phyloP scores from a whole-genome alignment of 176 grass and related monocot species.

The Carex kokanica region DNA sequence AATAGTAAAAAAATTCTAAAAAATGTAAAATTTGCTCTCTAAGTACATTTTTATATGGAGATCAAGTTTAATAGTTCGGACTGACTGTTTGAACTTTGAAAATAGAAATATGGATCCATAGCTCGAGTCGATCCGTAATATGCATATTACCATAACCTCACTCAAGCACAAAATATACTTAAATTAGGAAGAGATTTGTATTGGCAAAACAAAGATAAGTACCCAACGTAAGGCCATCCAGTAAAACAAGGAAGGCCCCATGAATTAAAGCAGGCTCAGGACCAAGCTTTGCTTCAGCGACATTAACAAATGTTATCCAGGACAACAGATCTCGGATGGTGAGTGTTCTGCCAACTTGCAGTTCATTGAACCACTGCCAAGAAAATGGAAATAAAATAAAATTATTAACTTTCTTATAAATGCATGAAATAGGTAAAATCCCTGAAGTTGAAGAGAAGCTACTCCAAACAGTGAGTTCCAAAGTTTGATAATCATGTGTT shows the following conservation, averaged over 20 bases:
- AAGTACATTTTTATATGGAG: too few relatives aligned
- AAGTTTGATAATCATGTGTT: background rate
- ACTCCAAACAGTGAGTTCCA: background rate
- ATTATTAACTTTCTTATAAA: background rate
- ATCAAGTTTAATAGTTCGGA: too few relatives aligned
- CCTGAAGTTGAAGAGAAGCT: background rate
- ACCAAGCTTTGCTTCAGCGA: slow-evolving; percentile 54
- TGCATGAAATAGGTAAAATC: background rate
- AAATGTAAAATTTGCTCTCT: too few relatives aligned
- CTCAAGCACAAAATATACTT: background rate
- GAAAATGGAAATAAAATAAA: slow-evolving; percentile 12
- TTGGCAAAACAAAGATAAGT: background rate
- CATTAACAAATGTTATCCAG: slow-evolving; percentile 86
- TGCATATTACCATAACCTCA: too few relatives aligned
- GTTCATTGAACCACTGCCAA: slow-evolving; percentile 79
- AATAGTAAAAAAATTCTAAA: too few relatives aligned
- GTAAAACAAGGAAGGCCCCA: slow-evolving; percentile 81
- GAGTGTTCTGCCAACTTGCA: slow-evolving; percentile 63
- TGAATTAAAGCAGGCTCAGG: slow-evolving; percentile 65
- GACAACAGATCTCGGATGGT: slow-evolving; percentile 83
- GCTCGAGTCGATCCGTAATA: too few relatives aligned
- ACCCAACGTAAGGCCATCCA: slow-evolving; percentile 89
- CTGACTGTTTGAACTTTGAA: too few relatives aligned
- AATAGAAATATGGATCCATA: too few relatives aligned
- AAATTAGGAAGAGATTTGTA: background rate